phyloP scores from a whole-genome alignment of 2,329 filamentous ascomycete genomes.

The Lachnellula occidentalis region DNA sequence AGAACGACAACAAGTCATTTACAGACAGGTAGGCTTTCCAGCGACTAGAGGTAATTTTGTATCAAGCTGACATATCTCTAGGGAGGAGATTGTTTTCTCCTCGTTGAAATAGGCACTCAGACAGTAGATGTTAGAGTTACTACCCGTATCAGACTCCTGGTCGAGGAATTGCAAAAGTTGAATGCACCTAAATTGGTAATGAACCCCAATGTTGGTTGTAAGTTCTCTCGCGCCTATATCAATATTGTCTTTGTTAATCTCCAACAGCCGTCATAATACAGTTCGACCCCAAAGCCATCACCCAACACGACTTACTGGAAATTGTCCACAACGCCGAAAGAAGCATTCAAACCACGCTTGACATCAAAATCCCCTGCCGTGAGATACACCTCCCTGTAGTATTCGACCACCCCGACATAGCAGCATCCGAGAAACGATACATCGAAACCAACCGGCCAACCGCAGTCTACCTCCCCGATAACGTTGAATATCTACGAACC shows the following conservation, averaged over 20 bases:
- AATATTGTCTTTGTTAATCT: background rate
- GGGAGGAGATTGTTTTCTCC: slow-evolving; percentile 15
- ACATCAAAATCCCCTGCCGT: slow-evolving; percentile 38
- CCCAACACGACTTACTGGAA: slow-evolving; percentile 34
- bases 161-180: slow-evolving; percentile 24
- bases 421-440: slow-evolving; percentile 25
- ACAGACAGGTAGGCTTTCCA: slow-evolving; percentile 13
- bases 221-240: slow-evolving; percentile 23
- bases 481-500: slow-evolving; percentile 26
- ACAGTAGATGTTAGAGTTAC: slow-evolving; percentile 13
- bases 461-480: slow-evolving; percentile 30
- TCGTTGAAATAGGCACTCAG: slow-evolving; percentile 18
- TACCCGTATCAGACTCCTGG: slow-evolving; percentile 12
- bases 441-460: slow-evolving; percentile 27
- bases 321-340: slow-evolving; percentile 34
- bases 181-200: slow-evolving; percentile 37
- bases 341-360: slow-evolving; percentile 15
- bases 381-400: slow-evolving; percentile 40
- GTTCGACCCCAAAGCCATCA: slow-evolving; percentile 38
- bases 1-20: slow-evolving; percentile 10
- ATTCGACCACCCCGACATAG: slow-evolving; percentile 33
- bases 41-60: background rate
- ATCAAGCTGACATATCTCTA: background rate
- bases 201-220: slow-evolving; percentile 45
- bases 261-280: slow-evolving; percentile 38